Evolutionary conservation across 768 basidiomycete genomes (phyloP).

Genomic region (Amyloporia xantha): DNA sequence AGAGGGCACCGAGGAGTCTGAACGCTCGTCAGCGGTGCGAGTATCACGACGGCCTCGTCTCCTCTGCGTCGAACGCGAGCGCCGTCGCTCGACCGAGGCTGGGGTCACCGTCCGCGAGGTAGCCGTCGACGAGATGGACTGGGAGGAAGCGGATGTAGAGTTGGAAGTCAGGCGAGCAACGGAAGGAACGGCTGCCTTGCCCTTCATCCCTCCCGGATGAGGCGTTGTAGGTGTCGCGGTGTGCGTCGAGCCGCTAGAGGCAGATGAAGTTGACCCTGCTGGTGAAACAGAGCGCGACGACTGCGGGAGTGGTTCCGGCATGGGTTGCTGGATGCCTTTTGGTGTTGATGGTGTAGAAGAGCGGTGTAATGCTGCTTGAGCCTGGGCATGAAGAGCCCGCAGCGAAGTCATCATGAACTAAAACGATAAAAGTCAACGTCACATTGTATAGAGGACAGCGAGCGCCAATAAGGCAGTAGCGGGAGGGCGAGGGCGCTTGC

Average conservation of each 20-base stretch:
- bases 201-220: slow-evolving; percentile 22
- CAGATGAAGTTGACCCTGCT: slow-evolving; percentile 38
- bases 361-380: slow-evolving; percentile 1
- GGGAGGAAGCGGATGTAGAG: slow-evolving; percentile 20
- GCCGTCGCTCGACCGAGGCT: slow-evolving; percentile 23
- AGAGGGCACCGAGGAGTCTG: background rate
- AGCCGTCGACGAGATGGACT: slow-evolving; percentile 19
- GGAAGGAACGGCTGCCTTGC: slow-evolving; percentile 20
- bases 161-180: slow-evolving; percentile 20
- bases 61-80: background rate
- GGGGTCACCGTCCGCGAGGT: slow-evolving; percentile 20
- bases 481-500: too few relatives aligned
- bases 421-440: background rate
- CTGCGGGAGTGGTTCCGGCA: slow-evolving; percentile 50
- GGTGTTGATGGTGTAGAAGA: slow-evolving; percentile 28
- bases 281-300: slow-evolving; percentile 37
- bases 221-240: slow-evolving; percentile 56
- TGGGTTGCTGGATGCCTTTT: slow-evolving; percentile 12
- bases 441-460: too few relatives aligned
- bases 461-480: too few relatives aligned
- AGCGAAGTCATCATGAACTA: slow-evolving; percentile 11
- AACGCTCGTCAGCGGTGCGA: background rate
- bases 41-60: background rate
- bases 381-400: slow-evolving; percentile 21
- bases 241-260: slow-evolving; percentile 67